phyloP scores from a whole-genome alignment of 2,329 filamentous ascomycete species.

The Colletotrichum filicis region DNA sequence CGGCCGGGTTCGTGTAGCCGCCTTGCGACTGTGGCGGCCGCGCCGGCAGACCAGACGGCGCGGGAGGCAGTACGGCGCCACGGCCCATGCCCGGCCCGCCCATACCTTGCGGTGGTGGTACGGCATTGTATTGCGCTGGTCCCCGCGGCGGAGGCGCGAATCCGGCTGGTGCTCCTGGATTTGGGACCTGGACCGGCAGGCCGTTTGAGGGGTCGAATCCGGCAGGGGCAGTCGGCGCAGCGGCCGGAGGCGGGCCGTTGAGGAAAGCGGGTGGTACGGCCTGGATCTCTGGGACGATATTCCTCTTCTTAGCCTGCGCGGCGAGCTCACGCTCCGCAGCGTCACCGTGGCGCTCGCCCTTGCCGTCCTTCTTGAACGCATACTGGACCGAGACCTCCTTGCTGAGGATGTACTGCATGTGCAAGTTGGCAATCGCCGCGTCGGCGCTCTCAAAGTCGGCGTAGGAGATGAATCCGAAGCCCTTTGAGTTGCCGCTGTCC shows the following conservation, averaged over 20 bases:
- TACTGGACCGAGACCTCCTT: constrained; percentile 98
- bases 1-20: constrained; percentile 58
- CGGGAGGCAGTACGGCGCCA: constrained; percentile 54
- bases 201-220: constrained; percentile 49
- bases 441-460: constrained; percentile 94
- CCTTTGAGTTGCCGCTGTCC: constrained; percentile 88
- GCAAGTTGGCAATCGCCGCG: constrained; percentile 90
- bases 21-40: constrained; percentile 59
- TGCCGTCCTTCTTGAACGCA: constrained; percentile 99
- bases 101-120: constrained; percentile 27
- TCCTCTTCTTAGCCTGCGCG: constrained; percentile 92
- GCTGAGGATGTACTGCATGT: constrained; percentile 96
- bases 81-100: constrained; percentile 37
- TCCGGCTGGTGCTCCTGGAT: constrained; percentile 44
- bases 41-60: constrained; percentile 61
- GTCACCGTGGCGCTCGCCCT: constrained; percentile 95
- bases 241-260: constrained; percentile 39
- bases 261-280: constrained; percentile 81
- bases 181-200: constrained; percentile 38
- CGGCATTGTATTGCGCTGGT: constrained; percentile 47
- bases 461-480: constrained; percentile 96
- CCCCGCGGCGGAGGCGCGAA: constrained; percentile 50
- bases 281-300: constrained; percentile 85
- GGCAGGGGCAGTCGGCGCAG: constrained; percentile 37
- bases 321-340: constrained; percentile 92